Evolutionary conservation across 257 asterid genomes (phyloP), one percentile per base, ranked within the genome.

Genomic region (Paraleonurus japonicus): DNA sequence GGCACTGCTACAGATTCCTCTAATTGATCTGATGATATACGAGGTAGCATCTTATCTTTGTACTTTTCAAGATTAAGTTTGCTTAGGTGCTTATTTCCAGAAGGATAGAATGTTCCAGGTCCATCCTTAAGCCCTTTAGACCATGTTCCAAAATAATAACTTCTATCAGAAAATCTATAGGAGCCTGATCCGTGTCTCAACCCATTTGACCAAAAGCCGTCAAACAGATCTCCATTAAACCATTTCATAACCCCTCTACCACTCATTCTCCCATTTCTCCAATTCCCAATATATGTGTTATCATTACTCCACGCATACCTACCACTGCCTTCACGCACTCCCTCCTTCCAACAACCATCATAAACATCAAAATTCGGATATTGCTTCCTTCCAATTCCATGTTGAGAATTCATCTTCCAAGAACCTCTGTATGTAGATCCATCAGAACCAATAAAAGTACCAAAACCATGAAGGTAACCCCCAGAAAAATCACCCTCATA

Each of bases 211-310:
- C 99, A 95, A 73, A 79, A 87, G 12, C 99, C 99, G 71, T 95
- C 98, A 69, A 83, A 95, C 47, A 88, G 82, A 79, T 89, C 95
- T 9, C 98, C 97, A 70, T 82, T 86, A 69, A 51, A 73, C 97
- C 97, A 95, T 80, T 86, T 87, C 98, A 95, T 89, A 65, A 92
- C 90, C 69, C 99, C 98, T 81, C 98, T 81, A 66, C 95, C 98
- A 20, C 76, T 76, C 94, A 87, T 95, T 61, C 57, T 81, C 61
- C 98, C 98, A 30, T 68, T 72, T 81, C 83, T 89, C 98, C 98
- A 95, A 71, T 88, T 87, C 72, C 99, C 99, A 23, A 89, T 87
- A 58, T 95, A 95, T 73, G 79, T 70, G 77, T 87, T 83, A 24
- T 89, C 91, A 51, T 75, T 80, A 47, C 84, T 80, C 99, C 99